These are phyloP conservation scores for Corrigiola litoralis DNA, from an alignment of 179 eudicot species.

Conservation along the genomic window DNA sequence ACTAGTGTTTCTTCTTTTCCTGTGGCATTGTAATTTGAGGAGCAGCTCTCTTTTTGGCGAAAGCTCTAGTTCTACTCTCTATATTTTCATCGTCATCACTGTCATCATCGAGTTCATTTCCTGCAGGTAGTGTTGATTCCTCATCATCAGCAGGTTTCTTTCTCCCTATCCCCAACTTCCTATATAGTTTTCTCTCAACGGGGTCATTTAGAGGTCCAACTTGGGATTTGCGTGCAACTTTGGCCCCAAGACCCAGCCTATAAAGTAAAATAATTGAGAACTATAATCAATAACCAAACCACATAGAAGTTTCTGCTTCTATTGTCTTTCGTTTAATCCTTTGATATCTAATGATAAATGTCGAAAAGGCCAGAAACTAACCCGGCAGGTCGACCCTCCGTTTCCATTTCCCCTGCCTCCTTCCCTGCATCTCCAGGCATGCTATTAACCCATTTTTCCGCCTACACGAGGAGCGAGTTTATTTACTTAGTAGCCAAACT, in stretches of 20 bases:
- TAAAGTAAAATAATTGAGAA: constrained; percentile 3
- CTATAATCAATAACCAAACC: background rate
- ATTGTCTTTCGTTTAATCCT: background rate
- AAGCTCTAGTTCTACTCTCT: constrained; percentile 63
- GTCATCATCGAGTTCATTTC: constrained; percentile 29
- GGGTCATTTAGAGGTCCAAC: constrained; percentile 39
- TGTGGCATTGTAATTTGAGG: constrained; percentile 24
- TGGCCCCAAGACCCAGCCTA: constrained; percentile 85
- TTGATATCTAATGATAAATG: background rate
- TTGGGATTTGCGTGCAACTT: constrained; percentile 42
- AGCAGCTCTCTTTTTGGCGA: constrained; percentile 50
- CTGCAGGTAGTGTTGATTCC: constrained; percentile 24
- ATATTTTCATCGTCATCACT: constrained; percentile 47
- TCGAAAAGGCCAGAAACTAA: background rate
- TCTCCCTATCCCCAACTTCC: constrained; percentile 42
- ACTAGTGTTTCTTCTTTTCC: constrained; percentile 39
- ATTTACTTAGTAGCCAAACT: background rate
- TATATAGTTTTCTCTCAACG: constrained; percentile 47
- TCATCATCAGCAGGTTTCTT: constrained; percentile 37
- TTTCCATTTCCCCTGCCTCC: constrained; percentile 15
- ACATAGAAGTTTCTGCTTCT: background rate
- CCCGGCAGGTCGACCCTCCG: constrained; percentile 31
- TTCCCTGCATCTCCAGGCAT: constrained; percentile 28
- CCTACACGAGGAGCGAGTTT: constrained; percentile 11
- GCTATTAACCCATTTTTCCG: constrained; percentile 30